These are phyloP conservation scores for Phycomyces nitens DNA, from an alignment of 192 early-diverging fungal genomes.

Conservation along the genomic window DNA sequence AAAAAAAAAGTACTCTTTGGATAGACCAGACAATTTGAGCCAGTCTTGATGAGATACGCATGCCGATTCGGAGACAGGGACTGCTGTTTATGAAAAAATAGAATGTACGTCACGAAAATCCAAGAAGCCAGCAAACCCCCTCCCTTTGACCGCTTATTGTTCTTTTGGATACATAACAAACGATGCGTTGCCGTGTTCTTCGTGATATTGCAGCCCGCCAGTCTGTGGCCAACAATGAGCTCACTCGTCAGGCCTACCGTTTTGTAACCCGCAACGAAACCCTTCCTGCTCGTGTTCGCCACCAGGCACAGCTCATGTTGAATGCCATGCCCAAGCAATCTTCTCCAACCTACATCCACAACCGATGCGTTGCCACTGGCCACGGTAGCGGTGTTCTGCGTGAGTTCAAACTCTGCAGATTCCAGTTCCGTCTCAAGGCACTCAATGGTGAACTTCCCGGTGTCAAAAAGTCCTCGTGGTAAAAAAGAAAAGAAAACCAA, in stretches of 20 bases:
- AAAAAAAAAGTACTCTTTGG: too few relatives aligned
- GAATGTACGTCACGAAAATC: not conserved
- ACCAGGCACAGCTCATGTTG: conserved; percentile 72
- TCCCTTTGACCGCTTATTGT: not conserved
- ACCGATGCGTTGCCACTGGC: conserved; percentile 73
- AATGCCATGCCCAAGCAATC: conserved; percentile 64
- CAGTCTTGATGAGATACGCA: not conserved
- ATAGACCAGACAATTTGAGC: not conserved
- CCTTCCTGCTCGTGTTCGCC: conserved; percentile 66
- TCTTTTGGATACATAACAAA: conserved; percentile 1
- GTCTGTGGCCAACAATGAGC: conserved; percentile 62
- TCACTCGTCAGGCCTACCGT: conserved; percentile 70
- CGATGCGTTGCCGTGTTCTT: conserved; percentile 51
- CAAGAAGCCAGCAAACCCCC: not conserved
- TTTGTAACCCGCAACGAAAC: conserved; percentile 76
- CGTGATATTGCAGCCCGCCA: conserved; percentile 71
- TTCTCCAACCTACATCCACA: conserved; percentile 61
- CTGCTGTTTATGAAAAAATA: conserved; percentile 4
- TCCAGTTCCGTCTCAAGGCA: conserved; percentile 79
- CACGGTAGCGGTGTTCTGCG: conserved; percentile 72
- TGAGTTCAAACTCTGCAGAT: conserved; percentile 70
- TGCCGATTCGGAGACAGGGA: not conserved
- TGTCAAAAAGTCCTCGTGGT: conserved; percentile 80
- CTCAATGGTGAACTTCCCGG: conserved; percentile 77
- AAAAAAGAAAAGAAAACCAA: conserved; percentile 24